Evolutionary conservation across 2,329 filamentous ascomycete species (phyloP).

Genomic region (Elsinoe fawcettii): DNA sequence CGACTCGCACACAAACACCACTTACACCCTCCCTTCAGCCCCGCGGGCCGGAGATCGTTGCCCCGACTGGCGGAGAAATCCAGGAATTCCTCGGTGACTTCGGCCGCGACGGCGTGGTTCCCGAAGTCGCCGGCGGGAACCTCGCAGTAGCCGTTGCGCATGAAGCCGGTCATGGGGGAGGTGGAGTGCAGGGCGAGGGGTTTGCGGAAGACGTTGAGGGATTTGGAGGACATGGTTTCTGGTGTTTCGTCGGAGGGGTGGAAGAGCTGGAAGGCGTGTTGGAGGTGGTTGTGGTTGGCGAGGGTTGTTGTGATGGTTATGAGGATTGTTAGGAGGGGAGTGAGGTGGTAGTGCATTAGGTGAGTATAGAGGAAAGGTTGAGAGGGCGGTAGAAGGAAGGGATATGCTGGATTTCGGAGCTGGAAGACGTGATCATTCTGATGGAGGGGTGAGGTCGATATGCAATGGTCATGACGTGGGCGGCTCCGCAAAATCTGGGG

Average conservation of each 20-base stretch:
- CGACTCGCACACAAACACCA: slow-evolving; percentile 56
- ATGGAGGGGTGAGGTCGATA: slow-evolving; percentile 5
- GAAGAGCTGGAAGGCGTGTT: slow-evolving; percentile 8
- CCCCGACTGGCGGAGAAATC: slow-evolving; percentile 52
- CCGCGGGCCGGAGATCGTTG: slow-evolving; percentile 50
- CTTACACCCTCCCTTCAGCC: slow-evolving; percentile 51
- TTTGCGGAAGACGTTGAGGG: slow-evolving; percentile 45
- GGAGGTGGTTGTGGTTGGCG: slow-evolving; percentile 13
- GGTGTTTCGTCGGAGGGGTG: background rate
- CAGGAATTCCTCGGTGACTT: slow-evolving; percentile 54
- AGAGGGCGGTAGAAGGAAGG: background rate
- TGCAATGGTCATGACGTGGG: slow-evolving; percentile 1
- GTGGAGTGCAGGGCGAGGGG: slow-evolving; percentile 52
- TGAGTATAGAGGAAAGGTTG: background rate
- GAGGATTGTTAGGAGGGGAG: slow-evolving; percentile 1
- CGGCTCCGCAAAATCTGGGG: slow-evolving; percentile 6
- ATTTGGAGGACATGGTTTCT: slow-evolving; percentile 13
- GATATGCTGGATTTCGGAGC: background rate
- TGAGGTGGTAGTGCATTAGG: background rate
- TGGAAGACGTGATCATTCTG: background rate
- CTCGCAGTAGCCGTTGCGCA: slow-evolving; percentile 55
- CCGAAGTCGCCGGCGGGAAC: slow-evolving; percentile 47
- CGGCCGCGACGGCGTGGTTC: slow-evolving; percentile 53
- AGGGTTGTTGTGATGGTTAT: background rate
- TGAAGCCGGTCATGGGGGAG: slow-evolving; percentile 53